Percentiles rank a stretch among this genome's conserved stretches.
phyloP scores from a whole-genome alignment of 768 basidiomycete genomes.

The Wakefieldia striispora region DNA sequence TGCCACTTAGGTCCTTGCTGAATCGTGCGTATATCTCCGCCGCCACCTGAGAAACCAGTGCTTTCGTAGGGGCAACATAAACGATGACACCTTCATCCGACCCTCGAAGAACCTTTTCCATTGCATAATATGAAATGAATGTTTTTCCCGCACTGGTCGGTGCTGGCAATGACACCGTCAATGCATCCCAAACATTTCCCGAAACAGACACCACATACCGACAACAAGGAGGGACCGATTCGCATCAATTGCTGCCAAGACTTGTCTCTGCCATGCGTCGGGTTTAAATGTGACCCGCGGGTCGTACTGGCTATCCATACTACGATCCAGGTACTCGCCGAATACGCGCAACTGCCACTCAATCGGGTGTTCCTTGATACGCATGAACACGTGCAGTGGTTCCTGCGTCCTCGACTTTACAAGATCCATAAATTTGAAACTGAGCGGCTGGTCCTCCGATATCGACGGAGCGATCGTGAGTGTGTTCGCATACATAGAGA shows the following conservation, averaged over 20 bases:
- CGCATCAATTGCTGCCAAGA: constrained; percentile 61
- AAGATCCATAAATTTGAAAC: constrained; percentile 59
- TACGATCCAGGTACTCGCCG: constrained; percentile 70
- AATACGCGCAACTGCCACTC: constrained; percentile 69
- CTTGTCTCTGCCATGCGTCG: constrained; percentile 68
- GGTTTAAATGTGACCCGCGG: constrained; percentile 60
- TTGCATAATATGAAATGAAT: constrained; percentile 75
- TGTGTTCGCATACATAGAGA: constrained; percentile 36
- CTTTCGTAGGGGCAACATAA: constrained; percentile 76
- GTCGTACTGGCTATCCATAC: constrained; percentile 62
- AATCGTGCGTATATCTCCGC: constrained; percentile 75
- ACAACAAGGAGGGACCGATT: constrained; percentile 63
- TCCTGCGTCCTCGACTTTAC: constrained; percentile 42
- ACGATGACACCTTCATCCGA: constrained; percentile 68
- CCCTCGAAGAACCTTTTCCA: constrained; percentile 62
- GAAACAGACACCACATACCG: constrained; percentile 36
- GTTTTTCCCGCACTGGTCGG: constrained; percentile 76
- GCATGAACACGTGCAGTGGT: constrained; percentile 50
- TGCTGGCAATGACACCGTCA: constrained; percentile 35
- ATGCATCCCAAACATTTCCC: not conserved
- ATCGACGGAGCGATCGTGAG: constrained; percentile 14
- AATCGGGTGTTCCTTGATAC: constrained; percentile 52
- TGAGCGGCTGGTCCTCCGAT: constrained; percentile 30
- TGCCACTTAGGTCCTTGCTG: constrained; percentile 48
- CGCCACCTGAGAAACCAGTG: constrained; percentile 67